A percentile compares a stretch with the other conserved stretches of the same genome.
Evolutionary conservation across 352 stramenopile genomes (phyloP).

Genomic region (Pythium diclinum): DNA sequence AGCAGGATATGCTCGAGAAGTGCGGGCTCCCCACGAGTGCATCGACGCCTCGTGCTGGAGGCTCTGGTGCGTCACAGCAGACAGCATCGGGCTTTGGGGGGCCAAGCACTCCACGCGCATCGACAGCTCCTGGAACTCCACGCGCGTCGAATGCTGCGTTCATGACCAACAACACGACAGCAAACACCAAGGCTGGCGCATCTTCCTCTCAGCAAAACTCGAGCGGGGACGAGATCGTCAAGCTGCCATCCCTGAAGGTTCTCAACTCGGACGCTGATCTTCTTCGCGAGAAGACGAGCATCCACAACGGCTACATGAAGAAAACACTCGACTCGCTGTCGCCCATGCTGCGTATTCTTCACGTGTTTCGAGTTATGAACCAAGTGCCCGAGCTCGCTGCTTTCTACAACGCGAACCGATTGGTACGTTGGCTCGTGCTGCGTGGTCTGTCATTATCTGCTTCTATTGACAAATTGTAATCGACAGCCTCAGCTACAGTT

Average conservation of each 20-base stretch:
- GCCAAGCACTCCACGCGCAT: conserved; percentile 11
- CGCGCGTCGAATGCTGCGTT: not conserved
- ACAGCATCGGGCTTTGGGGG: not conserved
- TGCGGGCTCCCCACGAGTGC: conserved; percentile 33
- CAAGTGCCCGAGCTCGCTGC: conserved; percentile 65
- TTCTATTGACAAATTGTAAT: not conserved
- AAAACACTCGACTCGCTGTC: conserved; percentile 51
- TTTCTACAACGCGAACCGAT: conserved; percentile 78
- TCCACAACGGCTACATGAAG: conserved; percentile 73
- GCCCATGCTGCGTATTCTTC: conserved; percentile 68
- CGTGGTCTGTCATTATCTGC: not conserved
- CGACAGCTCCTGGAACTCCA: conserved; percentile 1
- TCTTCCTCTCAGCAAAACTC: conserved; percentile 14
- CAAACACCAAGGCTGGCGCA: conserved; percentile 2
- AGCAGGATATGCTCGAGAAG: conserved; percentile 74
- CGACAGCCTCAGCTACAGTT: conserved; percentile 69
- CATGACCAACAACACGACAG: not conserved
- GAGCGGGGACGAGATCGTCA: conserved; percentile 32
- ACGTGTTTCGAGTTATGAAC: conserved; percentile 73
- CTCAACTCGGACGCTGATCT: conserved; percentile 66
- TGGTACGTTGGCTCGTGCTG: conserved; percentile 32
- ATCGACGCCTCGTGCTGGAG: conserved; percentile 16
- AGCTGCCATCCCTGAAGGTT: conserved; percentile 65
- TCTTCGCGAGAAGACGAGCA: conserved; percentile 53
- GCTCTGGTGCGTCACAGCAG: not conserved